phyloP scores from a whole-genome alignment of 164 flowering plant genomes.

The Tetracentron sinense region DNA sequence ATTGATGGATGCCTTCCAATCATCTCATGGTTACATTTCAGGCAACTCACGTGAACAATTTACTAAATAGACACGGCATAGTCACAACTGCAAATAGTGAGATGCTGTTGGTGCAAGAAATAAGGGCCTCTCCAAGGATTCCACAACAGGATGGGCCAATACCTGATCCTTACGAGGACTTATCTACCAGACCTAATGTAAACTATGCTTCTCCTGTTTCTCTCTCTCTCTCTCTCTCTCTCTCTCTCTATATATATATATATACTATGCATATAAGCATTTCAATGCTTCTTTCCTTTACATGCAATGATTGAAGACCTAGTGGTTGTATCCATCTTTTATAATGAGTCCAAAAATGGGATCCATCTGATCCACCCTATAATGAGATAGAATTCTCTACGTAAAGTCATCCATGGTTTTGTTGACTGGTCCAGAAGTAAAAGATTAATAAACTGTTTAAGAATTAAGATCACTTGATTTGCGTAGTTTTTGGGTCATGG shows the following conservation, averaged over 20 bases:
- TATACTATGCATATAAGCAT: too few relatives aligned
- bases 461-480: neutral
- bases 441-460: neutral
- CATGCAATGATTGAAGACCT: too few relatives aligned
- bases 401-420: neutral
- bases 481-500: neutral
- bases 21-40: neutral
- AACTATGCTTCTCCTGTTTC: neutral
- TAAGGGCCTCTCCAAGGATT: neutral
- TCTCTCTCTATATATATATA: too few relatives aligned
- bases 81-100: neutral
- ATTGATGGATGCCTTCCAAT: neutral
- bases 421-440: neutral
- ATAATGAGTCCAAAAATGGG: neutral
- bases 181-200: neutral
- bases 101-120: neutral
- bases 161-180: neutral
- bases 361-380: too few relatives aligned
- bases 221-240: neutral
- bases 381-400: neutral
- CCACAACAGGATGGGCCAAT: slow-evolving; percentile 3
- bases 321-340: too few relatives aligned
- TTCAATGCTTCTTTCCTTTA: too few relatives aligned
- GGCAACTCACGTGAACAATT: neutral
- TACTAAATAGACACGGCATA: neutral